Base-by-base conservation (phyloP, 495 filamentous ascomycete genomes). In the Neurospora sp. region DNA sequence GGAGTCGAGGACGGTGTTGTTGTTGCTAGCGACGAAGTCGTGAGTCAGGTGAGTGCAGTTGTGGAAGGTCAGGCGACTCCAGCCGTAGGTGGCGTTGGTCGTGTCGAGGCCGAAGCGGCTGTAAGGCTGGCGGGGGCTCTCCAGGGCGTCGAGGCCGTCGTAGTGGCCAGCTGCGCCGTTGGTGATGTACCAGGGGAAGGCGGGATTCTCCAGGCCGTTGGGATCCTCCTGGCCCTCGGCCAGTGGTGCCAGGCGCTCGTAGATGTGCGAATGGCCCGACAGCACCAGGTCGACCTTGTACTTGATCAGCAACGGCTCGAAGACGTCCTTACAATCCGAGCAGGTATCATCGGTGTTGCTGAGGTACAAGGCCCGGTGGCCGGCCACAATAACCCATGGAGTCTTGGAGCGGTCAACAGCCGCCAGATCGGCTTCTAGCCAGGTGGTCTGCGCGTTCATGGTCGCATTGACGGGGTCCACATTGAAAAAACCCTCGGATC, bases 301-400 rank as follows among this genome's bases (percentile, higher is more conserved):
- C n/a, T 79, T 74, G 70, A 84, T 78, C 27, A 87, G 77, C 18
- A 88, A 59, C 1, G 79, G 76, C 74, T 87, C 86, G 59, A 88
- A 88, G 8, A 82, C 85, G 1, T 77, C 77, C 68, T 84, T 80
- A 80, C 85, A 88, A 31, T 31, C 27, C 1, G 79, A 70, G 79
- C 85, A 87, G 40, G 42, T 71, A 71, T 72, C 45, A 39, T 35
- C 69, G 61, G 68, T 76, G 72, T 76, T 72, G n/a, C 70, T 71
- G 27, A 71, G 41, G 76, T 87, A 87, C 84, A 85, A 88, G 0
- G 86, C 85, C 8, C 87, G 78, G 77, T 89, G 86, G 8, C 84
- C 83, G 16, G 83, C 84, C 42, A 83, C 86, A 41, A 89, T 80
- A 7, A 89, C 74, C 87, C 86, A 89, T 3, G 87, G 85, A 0